These are phyloP conservation scores for Daldinia decipiens DNA, from an alignment of 495 filamentous ascomycete species.

Conservation along the genomic window DNA sequence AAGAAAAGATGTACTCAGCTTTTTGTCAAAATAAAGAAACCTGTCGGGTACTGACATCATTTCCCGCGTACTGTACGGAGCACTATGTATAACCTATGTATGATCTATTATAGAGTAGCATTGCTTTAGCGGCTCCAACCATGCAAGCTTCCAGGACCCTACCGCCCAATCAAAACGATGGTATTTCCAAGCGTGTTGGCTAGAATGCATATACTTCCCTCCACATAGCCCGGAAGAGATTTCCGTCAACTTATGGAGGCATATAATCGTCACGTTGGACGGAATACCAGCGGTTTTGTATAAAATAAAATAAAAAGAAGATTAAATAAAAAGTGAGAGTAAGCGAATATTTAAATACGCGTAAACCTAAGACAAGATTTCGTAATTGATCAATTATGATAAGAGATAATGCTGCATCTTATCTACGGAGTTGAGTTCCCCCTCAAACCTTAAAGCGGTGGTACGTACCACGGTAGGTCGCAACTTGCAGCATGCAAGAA, in stretches of 20 bases:
- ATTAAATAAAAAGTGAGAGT: background rate
- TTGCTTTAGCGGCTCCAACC: constrained; percentile 23
- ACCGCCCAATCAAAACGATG: constrained; percentile 27
- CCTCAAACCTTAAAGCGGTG: constrained; percentile 26
- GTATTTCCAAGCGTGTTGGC: constrained; percentile 33
- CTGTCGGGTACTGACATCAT: constrained; percentile 39
- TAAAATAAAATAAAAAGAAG: too few relatives aligned
- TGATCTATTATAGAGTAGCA: constrained; percentile 13
- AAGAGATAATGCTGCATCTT: constrained; percentile 38
- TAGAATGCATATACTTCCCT: constrained; percentile 9
- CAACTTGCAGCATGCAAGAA: constrained; percentile 40
- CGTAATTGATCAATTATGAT: constrained; percentile 9
- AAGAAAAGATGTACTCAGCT: background rate
- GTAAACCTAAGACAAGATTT: background rate
- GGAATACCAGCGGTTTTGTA: too few relatives aligned
- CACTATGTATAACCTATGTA: background rate
- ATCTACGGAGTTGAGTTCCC: constrained; percentile 45
- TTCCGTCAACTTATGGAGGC: background rate
- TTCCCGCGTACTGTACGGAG: constrained; percentile 19
- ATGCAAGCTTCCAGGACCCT: constrained; percentile 26
- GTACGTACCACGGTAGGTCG: constrained; percentile 38
- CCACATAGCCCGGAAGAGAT: background rate
- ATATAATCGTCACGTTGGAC: background rate
- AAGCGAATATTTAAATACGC: background rate
- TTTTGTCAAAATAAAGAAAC: constrained; percentile 1